Conservation (phyloP, 176 grass and related monocot species). For the Pontederia crassipes region DNA sequence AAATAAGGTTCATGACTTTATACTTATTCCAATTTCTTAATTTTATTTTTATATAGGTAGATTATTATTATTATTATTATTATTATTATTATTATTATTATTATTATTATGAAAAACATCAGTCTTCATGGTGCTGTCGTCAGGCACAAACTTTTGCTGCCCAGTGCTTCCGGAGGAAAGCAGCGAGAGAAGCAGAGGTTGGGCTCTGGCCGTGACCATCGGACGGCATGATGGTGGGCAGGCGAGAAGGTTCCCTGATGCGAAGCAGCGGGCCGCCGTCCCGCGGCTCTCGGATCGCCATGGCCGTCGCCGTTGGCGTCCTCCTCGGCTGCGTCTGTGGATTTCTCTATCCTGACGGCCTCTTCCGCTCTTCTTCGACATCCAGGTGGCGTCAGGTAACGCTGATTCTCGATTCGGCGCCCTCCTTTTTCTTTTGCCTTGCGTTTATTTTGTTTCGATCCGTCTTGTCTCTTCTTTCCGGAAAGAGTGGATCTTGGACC, state of each 20-base stretch:
- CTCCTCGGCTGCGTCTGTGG: slow-evolving; percentile 66
- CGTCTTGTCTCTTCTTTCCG: not conserved
- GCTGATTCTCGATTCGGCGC: not conserved
- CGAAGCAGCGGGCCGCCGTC: slow-evolving; percentile 42
- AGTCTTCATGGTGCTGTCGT: no score
- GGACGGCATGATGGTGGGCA: slow-evolving; percentile 33
- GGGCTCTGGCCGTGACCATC: no score
- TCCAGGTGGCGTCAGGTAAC: slow-evolving; percentile 32
- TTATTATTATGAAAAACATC: no score
- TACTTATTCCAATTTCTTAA: no score
- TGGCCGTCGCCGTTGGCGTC: slow-evolving; percentile 59
- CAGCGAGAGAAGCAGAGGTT: no score
- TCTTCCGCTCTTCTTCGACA: slow-evolving; percentile 30
- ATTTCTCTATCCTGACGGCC: slow-evolving; percentile 83
- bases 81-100: no score
- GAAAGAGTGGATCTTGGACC: slow-evolving; percentile 8
- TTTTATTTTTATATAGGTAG: no score
- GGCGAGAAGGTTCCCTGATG: slow-evolving; percentile 68
- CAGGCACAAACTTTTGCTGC: no score
- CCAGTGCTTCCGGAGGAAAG: no score
- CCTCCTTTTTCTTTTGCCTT: not conserved
- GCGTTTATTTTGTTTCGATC: not conserved
- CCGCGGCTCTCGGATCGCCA: slow-evolving; percentile 67
- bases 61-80: no score
- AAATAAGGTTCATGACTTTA: no score